Conservation (phyloP, 1,284 basidiomycete species). For the Ganoderma lucidum region DNA sequence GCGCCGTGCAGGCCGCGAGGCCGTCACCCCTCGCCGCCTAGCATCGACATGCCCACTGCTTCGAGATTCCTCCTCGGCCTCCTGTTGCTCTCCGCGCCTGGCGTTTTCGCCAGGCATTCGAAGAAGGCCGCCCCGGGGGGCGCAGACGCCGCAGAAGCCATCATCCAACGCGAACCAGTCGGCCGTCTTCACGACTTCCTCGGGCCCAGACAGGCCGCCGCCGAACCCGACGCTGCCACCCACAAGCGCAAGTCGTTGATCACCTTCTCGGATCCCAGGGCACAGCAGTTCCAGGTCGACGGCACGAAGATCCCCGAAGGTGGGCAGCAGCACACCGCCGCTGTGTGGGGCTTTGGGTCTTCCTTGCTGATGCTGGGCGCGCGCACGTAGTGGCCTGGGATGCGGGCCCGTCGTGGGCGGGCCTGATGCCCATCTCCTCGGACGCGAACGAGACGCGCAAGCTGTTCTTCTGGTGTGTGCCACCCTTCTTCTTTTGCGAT, state of each 20-base stretch:
- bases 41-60: background rate
- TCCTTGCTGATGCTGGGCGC: background rate
- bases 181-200: background rate
- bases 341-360: background rate
- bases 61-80: background rate
- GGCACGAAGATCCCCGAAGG: background rate
- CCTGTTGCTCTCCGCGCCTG: background rate
- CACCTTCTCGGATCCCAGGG: background rate
- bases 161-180: background rate
- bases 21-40: too few species aligned
- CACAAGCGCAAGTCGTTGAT: background rate
- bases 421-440: conserved; percentile 48
- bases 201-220: background rate
- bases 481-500: background rate
- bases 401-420: conserved; percentile 50
- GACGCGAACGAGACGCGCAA: conserved; percentile 48
- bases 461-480: conserved; percentile 53
- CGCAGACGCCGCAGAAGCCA: background rate
- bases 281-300: background rate
- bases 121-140: too few species aligned
- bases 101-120: background rate
- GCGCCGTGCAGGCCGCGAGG: background rate
- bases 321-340: background rate
- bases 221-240: background rate
- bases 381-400: conserved; percentile 45